A percentile compares a stretch with the other conserved stretches of the same genome.
These are phyloP conservation scores for Alternaria novae-zelandiae DNA, from an alignment of 2,329 filamentous ascomycete genomes.

Conservation along the genomic window DNA sequence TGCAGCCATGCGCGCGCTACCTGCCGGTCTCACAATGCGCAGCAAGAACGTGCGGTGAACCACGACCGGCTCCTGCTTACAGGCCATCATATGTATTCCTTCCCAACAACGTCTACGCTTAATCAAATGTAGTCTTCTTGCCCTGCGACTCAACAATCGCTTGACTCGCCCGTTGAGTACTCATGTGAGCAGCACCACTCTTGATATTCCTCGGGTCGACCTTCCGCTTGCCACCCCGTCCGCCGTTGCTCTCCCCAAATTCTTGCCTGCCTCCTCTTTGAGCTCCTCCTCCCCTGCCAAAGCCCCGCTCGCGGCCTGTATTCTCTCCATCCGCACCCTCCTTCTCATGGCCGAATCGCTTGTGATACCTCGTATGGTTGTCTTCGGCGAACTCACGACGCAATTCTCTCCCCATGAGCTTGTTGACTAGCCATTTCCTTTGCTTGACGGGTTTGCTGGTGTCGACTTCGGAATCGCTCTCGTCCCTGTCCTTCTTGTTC, in stretches of 20 bases:
- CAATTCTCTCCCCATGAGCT: slow-evolving; percentile 77
- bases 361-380: slow-evolving; percentile 86
- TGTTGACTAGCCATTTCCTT: slow-evolving; percentile 81
- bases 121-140: slow-evolving; percentile 82
- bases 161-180: slow-evolving; percentile 71
- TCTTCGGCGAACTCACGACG: slow-evolving; percentile 96
- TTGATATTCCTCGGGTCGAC: slow-evolving; percentile 54
- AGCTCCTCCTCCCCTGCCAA: slow-evolving; percentile 35
- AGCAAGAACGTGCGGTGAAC: neutral
- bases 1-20: neutral
- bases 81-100: neutral
- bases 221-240: slow-evolving; percentile 44
- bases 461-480: slow-evolving; percentile 57
- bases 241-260: slow-evolving; percentile 32
- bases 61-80: neutral
- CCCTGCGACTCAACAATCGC: slow-evolving; percentile 79
- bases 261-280: slow-evolving; percentile 37
- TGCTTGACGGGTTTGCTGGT: slow-evolving; percentile 56
- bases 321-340: slow-evolving; percentile 43
- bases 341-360: slow-evolving; percentile 82
- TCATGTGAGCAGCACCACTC: slow-evolving; percentile 53
- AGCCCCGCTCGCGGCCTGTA: slow-evolving; percentile 37
- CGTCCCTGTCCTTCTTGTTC: slow-evolving; percentile 59
- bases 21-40: neutral
- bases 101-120: slow-evolving; percentile 1